Conservation (phyloP, 2,329 filamentous ascomycete genomes). For the Cladosporium sp. region DNA sequence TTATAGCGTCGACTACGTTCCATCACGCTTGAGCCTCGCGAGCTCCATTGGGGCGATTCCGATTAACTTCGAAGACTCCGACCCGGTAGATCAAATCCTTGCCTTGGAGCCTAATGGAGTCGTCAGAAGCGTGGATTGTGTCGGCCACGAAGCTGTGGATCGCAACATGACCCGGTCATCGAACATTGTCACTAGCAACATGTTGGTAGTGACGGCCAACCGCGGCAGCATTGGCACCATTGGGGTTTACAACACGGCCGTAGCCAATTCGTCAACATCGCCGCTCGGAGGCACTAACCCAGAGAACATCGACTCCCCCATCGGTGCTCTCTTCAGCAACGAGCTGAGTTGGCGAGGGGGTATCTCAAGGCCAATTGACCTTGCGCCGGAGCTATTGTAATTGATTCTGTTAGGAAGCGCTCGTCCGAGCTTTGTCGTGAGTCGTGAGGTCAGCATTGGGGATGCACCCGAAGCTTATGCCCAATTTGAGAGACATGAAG, state of each 20-base stretch:
- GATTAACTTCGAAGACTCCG: background rate
- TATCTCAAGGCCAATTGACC: too few species aligned
- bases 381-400: too few species aligned
- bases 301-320: too few species aligned
- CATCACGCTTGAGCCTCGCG: background rate
- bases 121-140: background rate
- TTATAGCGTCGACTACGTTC: background rate
- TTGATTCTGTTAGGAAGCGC: too few species aligned
- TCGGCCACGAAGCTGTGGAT: background rate
- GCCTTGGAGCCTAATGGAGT: background rate
- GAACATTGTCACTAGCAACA: background rate
- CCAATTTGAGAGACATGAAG: too few species aligned
- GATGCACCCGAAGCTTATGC: too few species aligned
- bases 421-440: too few species aligned
- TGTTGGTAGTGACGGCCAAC: background rate
- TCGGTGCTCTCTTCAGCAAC: too few species aligned
- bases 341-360: too few species aligned
- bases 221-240: background rate
- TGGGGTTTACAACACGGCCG: background rate
- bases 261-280: too few species aligned
- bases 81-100: background rate
- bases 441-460: too few species aligned
- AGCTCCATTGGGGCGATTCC: background rate
- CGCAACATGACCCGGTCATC: background rate
- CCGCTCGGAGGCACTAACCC: too few species aligned